Conservation (phyloP, 179 eudicot species). For the Silene coronaria region DNA sequence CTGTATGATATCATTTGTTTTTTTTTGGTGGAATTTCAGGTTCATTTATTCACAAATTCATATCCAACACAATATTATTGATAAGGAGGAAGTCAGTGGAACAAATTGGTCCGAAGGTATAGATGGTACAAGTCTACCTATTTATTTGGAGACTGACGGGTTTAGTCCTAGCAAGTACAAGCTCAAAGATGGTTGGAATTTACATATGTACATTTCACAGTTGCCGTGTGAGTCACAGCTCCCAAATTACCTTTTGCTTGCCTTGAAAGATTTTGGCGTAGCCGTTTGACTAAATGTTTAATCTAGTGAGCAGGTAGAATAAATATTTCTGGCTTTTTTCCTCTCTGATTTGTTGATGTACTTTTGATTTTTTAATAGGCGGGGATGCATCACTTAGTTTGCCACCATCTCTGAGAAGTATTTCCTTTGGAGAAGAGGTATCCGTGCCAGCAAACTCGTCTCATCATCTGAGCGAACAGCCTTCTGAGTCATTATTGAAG, state of each 20-base stretch:
- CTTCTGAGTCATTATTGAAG: constrained; percentile 24
- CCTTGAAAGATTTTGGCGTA: background rate
- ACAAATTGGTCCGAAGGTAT: constrained; percentile 27
- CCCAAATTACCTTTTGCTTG: background rate
- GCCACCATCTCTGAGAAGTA: constrained; percentile 38
- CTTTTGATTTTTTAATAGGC: constrained; percentile 36
- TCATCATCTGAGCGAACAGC: constrained; percentile 3
- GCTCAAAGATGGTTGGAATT: constrained; percentile 64
- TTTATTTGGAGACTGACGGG: constrained; percentile 37
- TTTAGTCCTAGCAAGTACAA: constrained; percentile 39
- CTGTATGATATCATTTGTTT: background rate
- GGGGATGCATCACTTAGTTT: constrained; percentile 68
- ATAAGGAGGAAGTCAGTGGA: constrained; percentile 19
- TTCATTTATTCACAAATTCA: constrained; percentile 65
- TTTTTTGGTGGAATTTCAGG: constrained; percentile 33
- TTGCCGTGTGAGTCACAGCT: constrained; percentile 73
- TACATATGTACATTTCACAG: constrained; percentile 84
- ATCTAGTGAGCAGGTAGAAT: background rate
- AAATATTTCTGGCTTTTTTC: background rate
- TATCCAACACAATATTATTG: constrained; percentile 11
- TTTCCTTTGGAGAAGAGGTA: constrained; percentile 31
- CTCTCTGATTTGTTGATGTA: background rate
- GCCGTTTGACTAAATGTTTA: background rate
- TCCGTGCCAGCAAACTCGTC: constrained; percentile 16
- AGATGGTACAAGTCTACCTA: constrained; percentile 28